A percentile compares a stretch with the other conserved stretches of the same genome.
phyloP scores from a whole-genome alignment of 768 basidiomycete species.

The Trametes gibbosa region DNA sequence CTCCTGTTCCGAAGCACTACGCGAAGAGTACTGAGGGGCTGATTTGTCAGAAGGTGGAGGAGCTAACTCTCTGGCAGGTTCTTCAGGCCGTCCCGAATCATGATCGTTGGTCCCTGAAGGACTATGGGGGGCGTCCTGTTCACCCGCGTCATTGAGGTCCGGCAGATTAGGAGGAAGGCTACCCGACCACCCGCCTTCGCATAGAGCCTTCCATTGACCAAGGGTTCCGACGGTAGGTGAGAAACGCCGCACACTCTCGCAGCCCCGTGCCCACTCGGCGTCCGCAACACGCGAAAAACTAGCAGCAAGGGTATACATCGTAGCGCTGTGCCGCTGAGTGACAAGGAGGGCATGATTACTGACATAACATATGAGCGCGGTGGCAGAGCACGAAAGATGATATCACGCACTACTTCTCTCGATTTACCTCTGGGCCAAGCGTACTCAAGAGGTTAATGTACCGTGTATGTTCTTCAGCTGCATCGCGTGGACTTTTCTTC shows the following conservation, averaged over 20 bases:
- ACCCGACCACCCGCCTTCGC: constrained; percentile 74
- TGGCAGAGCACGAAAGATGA: neutral
- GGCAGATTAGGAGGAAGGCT: constrained; percentile 44
- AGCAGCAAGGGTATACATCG: constrained; percentile 61
- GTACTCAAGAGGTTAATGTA: constrained; percentile 73
- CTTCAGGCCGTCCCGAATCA: neutral
- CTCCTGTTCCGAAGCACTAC: constrained; percentile 16
- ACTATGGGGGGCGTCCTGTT: neutral
- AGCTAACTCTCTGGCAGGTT: neutral
- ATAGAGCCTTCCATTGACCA: constrained; percentile 69
- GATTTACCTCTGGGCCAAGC: constrained; percentile 74
- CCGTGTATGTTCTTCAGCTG: constrained; percentile 69
- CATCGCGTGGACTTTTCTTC: constrained; percentile 68
- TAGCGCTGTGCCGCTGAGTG: constrained; percentile 56
- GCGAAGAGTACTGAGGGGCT: constrained; percentile 21
- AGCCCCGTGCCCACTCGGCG: constrained; percentile 70
- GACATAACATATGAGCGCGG: neutral
- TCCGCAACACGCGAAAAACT: constrained; percentile 71
- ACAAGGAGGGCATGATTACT: constrained; percentile 68
- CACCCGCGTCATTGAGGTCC: constrained; percentile 23
- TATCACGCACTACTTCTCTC: constrained; percentile 69
- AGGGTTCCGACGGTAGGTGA: constrained; percentile 67
- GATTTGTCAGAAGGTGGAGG: constrained; percentile 5
- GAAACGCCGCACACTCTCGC: constrained; percentile 68
- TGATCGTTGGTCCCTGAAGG: constrained; percentile 3